Evolutionary conservation across 306 rosid species (phyloP).

Genomic region (Lupinus albus): DNA sequence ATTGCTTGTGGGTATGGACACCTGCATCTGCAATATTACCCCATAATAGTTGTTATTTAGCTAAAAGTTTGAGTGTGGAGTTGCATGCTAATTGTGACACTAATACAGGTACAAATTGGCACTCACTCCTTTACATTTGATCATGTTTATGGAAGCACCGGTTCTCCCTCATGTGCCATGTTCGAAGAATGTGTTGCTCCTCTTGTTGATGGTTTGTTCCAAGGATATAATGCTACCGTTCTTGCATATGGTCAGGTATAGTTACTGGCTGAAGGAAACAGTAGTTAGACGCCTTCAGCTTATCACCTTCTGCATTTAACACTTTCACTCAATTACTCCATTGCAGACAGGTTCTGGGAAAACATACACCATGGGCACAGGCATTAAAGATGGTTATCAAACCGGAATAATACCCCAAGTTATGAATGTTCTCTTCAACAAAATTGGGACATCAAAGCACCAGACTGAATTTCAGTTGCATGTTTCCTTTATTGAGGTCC

Average conservation of each 20-base stretch:
- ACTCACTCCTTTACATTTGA: conserved; percentile 95
- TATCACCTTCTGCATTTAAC: conserved; percentile 43
- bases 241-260: conserved; percentile 98
- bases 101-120: conserved; percentile 90
- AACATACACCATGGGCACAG: conserved; percentile 99
- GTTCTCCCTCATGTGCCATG: conserved; percentile 80
- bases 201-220: conserved; percentile 92
- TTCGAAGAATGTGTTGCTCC: conserved; percentile 88
- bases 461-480: conserved; percentile 92
- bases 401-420: conserved; percentile 90
- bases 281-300: not conserved
- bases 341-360: conserved; percentile 99
- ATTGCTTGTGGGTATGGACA: not conserved
- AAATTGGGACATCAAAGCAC: conserved; percentile 76
- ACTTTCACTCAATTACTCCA: conserved; percentile 43
- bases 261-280: conserved; percentile 18
- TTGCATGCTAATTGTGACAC: conserved; percentile 35
- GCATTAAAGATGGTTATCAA: conserved; percentile 81
- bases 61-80: conserved; percentile 20
- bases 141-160: conserved; percentile 94
- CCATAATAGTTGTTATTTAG: not conserved
- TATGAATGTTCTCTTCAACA: conserved; percentile 84
- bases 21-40: conserved; percentile 15
- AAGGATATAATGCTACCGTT: conserved; percentile 98
- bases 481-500: conserved; percentile 97